Percentiles rank a stretch among this genome's conserved stretches.
Conservation (phyloP, 169 alveolate species). For the Cystoisospora suis region DNA sequence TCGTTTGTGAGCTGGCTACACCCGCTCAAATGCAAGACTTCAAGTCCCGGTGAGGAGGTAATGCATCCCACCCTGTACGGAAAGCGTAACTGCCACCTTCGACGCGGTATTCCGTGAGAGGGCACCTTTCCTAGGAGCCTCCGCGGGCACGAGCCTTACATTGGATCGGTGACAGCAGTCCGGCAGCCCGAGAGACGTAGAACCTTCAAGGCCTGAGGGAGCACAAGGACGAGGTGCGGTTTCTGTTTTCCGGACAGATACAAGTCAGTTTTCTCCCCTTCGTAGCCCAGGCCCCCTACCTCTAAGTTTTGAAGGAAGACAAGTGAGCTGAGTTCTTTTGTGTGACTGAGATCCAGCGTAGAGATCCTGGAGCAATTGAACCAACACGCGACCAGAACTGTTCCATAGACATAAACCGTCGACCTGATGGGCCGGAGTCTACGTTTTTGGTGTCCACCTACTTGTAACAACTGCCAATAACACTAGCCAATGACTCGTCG, state of each 20-base stretch:
- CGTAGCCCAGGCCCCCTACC: not conserved
- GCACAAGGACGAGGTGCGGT: not conserved
- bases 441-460: not conserved
- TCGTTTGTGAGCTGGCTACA: conserved; percentile 19
- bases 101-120: too few species aligned
- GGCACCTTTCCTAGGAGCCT: too few species aligned
- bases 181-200: conserved; percentile 30
- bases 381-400: too few species aligned
- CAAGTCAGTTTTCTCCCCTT: too few species aligned
- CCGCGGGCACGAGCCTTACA: too few species aligned
- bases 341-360: conserved; percentile 8
- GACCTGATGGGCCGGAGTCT: too few species aligned
- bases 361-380: not conserved
- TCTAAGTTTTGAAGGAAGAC: not conserved
- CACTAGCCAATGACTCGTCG: not conserved
- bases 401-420: too few species aligned
- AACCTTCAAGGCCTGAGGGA: not conserved
- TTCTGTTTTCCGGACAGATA: too few species aligned
- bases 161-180: not conserved
- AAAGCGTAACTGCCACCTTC: too few species aligned
- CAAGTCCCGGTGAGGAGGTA: not conserved
- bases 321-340: not conserved
- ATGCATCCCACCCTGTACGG: not conserved
- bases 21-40: conserved; percentile 1
- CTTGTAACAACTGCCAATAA: not conserved